These are phyloP conservation scores for Chaetomium fimeti DNA, from an alignment of 495 filamentous ascomycete species.

Conservation along the genomic window DNA sequence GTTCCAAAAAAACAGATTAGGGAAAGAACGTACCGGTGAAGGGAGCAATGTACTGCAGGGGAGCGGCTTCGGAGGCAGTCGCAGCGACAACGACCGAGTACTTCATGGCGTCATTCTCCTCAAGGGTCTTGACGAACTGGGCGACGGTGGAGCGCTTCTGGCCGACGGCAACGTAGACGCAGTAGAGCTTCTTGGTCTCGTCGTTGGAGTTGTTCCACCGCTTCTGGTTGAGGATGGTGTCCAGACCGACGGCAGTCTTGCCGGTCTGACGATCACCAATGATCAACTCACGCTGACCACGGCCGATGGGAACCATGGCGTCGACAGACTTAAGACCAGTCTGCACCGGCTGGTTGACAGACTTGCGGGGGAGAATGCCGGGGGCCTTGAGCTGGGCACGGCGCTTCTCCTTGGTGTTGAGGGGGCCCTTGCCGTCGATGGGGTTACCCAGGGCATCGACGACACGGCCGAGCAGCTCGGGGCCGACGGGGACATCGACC, in stretches of 20 bases:
- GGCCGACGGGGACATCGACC: slow-evolving; percentile 96
- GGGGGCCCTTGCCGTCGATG: slow-evolving; percentile 97
- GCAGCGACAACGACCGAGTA: slow-evolving; percentile 94
- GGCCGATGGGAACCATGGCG: slow-evolving; percentile 99
- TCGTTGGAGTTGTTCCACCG: slow-evolving; percentile 89
- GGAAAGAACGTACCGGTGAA: slow-evolving; percentile 60
- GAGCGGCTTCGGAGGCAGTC: slow-evolving; percentile 92
- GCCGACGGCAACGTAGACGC: slow-evolving; percentile 97
- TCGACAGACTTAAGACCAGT: slow-evolving; percentile 99
- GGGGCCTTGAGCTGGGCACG: slow-evolving; percentile 99
- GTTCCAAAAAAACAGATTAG: background rate
- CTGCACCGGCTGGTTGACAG: slow-evolving; percentile 98
- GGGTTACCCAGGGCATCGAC: slow-evolving; percentile 98
- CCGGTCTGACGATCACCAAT: slow-evolving; percentile 99
- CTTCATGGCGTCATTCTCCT: slow-evolving; percentile 99
- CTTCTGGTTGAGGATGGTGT: slow-evolving; percentile 98
- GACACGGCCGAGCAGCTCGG: slow-evolving; percentile 92
- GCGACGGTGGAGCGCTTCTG: slow-evolving; percentile 99
- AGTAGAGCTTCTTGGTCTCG: slow-evolving; percentile 98
- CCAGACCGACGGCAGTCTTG: slow-evolving; percentile 98
- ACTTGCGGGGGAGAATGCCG: slow-evolving; percentile 93
- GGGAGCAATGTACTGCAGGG: slow-evolving; percentile 92
- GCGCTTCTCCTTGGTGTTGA: slow-evolving; percentile 86
- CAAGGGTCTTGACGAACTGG: slow-evolving; percentile 98
- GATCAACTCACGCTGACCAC: slow-evolving; percentile 99